Conservation (phyloP, 2,329 filamentous ascomycete species). For the Dactylonectria estremocensis region DNA sequence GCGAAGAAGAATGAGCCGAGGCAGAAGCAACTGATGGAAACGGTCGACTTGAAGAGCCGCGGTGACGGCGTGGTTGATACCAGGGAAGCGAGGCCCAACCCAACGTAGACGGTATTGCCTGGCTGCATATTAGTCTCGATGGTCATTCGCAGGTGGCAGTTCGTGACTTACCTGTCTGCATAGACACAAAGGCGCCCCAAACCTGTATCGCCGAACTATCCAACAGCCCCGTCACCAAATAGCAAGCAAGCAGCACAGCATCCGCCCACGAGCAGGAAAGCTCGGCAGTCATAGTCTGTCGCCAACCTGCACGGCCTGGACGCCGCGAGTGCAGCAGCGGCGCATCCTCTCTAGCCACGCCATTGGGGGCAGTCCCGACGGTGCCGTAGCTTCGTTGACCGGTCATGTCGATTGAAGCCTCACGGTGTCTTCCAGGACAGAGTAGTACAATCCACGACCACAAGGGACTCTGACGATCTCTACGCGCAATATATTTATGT, state of each 20-base stretch:
- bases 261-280: slow-evolving; percentile 72
- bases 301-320: slow-evolving; percentile 17
- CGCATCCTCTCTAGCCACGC: slow-evolving; percentile 37
- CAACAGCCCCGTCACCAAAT: slow-evolving; percentile 82
- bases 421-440: not conserved
- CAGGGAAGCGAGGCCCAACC: slow-evolving; percentile 68
- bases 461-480: not conserved
- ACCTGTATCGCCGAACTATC: slow-evolving; percentile 83
- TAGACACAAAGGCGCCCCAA: slow-evolving; percentile 86
- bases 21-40: slow-evolving; percentile 80
- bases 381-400: not conserved
- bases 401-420: not conserved
- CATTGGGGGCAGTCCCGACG: not conserved
- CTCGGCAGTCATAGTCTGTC: slow-evolving; percentile 30
- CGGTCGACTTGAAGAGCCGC: slow-evolving; percentile 69
- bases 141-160: not conserved
- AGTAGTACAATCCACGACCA: too few relatives aligned
- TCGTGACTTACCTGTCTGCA: slow-evolving; percentile 78
- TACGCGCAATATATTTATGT: not conserved
- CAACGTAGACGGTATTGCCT: slow-evolving; percentile 86
- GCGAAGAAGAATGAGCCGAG: slow-evolving; percentile 80
- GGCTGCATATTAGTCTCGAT: slow-evolving; percentile 8
- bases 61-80: slow-evolving; percentile 56
- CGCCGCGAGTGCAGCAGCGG: slow-evolving; percentile 30
- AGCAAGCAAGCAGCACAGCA: slow-evolving; percentile 78